A percentile compares a stretch with the other conserved stretches of the same genome.
phyloP scores from a whole-genome alignment of 2,329 filamentous ascomycete species.

The Curvularia eragrostidis region DNA sequence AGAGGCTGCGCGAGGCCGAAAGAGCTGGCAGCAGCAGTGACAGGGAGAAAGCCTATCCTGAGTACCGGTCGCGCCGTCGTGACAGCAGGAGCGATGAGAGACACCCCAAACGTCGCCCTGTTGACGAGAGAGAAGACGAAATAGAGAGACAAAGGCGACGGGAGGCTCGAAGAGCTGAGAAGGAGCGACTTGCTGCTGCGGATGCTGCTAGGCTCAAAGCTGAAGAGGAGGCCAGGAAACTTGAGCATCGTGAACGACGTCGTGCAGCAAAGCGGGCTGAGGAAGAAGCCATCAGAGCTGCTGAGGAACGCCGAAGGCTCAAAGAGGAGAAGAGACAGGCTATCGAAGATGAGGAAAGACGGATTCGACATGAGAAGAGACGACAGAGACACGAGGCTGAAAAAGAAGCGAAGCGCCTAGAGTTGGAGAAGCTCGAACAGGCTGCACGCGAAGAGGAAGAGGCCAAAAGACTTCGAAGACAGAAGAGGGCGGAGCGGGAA shows the following conservation, averaged over 20 bases:
- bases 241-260: constrained; percentile 40
- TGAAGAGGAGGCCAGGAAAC: constrained; percentile 34
- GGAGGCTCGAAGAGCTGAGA: constrained; percentile 39
- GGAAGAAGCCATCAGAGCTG: constrained; percentile 26
- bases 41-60: constrained; percentile 37
- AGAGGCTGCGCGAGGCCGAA: constrained; percentile 29
- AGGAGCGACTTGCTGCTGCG: constrained; percentile 34
- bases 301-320: constrained; percentile 29
- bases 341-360: constrained; percentile 38
- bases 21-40: constrained; percentile 35
- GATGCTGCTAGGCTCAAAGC: constrained; percentile 32
- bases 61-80: constrained; percentile 37
- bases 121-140: constrained; percentile 38
- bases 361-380: constrained; percentile 36
- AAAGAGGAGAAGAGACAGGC: constrained; percentile 29
- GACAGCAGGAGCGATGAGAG: constrained; percentile 38
- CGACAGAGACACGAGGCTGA: constrained; percentile 37
- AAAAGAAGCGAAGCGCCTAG: constrained; percentile 27
- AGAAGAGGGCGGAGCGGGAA: constrained; percentile 37
- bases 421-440: constrained; percentile 23
- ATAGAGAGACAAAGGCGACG: constrained; percentile 37
- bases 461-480: constrained; percentile 29
- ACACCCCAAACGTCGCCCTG: constrained; percentile 36
- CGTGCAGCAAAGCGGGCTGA: constrained; percentile 34
- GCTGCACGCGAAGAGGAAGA: constrained; percentile 35